Base-by-base conservation (phyloP, 768 basidiomycete genomes). In the Kwoniella newhampshirensis region DNA sequence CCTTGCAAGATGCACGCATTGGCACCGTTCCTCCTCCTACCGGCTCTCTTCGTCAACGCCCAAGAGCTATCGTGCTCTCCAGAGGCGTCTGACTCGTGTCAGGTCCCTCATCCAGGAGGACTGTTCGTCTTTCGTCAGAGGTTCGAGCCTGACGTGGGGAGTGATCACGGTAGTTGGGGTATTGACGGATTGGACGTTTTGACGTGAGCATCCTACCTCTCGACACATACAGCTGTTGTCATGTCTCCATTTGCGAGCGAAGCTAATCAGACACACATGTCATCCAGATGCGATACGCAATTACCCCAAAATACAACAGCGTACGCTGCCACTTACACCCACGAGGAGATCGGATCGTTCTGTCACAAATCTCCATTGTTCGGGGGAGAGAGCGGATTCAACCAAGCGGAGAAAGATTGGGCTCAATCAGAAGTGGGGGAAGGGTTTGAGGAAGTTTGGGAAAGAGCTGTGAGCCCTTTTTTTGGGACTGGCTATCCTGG, bases 371-470 rank as follows among this genome's bases (percentile, higher is more conserved):
- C 72, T 9, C 27, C 48, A 2, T 35, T 59, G 0, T 71, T 74
- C 36, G 63, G 57, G 6, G 62, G 66, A 6, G 68, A 71, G 27
- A 42, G 52, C 26, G 67, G 61, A 2, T 66, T 63, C 32, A 54
- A 63, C 28, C 21, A 41, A 37, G 72, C 67, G 4, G 75, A 76
- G 36, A 44, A 36, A 1, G 71, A 73, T 40, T 76, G 75, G 75
- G 71, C 75, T n/a, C 64, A 67, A 40, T 63, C 63, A n/a, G 75
- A 76, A 39, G 70, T 73, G 5, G 75, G 75, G 6, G 75, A 76
- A 56, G 71, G 75, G 15, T 64, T 74, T 7, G 75, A 76, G 52
- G 75, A 76, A 58, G 57, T 74, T 5, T 72, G 70, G 72, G 71
- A 71, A 36, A 50, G 73, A 27, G 52, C 62, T n/a, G 74, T 75